Evolutionary conservation across 768 basidiomycete species (phyloP), one percentile per base, ranked within the genome.

Genomic region (Tulasnella sp.): DNA sequence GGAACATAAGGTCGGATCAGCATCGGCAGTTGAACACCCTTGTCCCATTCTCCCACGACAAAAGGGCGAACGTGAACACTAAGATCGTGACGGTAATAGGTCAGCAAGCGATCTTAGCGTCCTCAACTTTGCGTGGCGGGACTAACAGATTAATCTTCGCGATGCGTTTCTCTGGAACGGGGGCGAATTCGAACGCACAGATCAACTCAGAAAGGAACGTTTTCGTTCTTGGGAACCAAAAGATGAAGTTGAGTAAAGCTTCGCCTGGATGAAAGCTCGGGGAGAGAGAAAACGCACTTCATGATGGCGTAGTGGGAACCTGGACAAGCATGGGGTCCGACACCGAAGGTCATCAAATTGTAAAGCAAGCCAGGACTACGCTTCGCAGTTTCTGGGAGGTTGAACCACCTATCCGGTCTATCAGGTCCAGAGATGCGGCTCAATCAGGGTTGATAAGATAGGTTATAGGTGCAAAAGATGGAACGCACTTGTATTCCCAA

Each of bases 321-420:
- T 64, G 92, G 90, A 77, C 92, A 94, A 1, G 90, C 89, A 67
- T 92, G 84, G 64, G 91, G 91, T 22, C 92, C 92, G 22, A 89
- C 88, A 16, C 91, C 92, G 77, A 94, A 94, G 0, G 88, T 87
- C 47, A 93, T 71, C 26, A 74, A 41, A n/a, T 67, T 44, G 5
- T 37, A 32, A 14, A 72, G 39, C 22, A 74, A 26, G 19, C 92
- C 91, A 29, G 91, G 92, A 41, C 87, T 80, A 19, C 83, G 80
- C n/a, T 79, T 75, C 1, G 84, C 91, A 22, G 83, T 80, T 73
- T 92, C 88, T 0, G 92, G 89, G 0, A 93, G 84, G 74, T 86
- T 82, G 76, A 90, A 85, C 92, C 92, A 94, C 29, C 92, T 83
- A 74, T 94, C 90, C 1, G 92, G 92, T 42, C 92, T 93, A n/a